Conservation (phyloP, 2,329 filamentous ascomycete species). For the Ambrosiella xylebori region DNA sequence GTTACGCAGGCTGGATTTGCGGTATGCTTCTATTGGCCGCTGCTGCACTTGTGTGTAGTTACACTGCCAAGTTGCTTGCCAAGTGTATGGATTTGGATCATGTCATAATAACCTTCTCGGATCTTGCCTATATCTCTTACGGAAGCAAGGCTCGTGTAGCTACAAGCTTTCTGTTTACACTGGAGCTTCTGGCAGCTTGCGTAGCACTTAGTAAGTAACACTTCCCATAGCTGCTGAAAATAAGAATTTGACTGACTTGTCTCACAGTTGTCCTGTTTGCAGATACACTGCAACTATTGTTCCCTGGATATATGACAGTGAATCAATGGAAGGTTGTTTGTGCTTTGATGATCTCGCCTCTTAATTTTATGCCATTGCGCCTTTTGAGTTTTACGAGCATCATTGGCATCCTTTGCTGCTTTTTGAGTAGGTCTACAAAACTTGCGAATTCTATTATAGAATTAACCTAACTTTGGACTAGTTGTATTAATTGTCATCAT, state of each 20-base stretch:
- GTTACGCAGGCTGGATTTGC: conserved; percentile 74
- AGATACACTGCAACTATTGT: conserved; percentile 65
- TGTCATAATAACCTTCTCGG: conserved; percentile 81
- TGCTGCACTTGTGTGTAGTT: conserved; percentile 59
- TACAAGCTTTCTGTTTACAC: conserved; percentile 69
- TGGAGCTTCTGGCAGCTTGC: conserved; percentile 75
- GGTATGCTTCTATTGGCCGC: conserved; percentile 59
- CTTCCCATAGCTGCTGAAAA: not conserved
- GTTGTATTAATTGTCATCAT: conserved; percentile 70
- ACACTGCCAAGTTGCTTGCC: conserved; percentile 71
- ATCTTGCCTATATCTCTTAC: conserved; percentile 81
- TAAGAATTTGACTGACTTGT: not conserved
- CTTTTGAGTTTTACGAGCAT: conserved; percentile 81
- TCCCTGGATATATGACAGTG: conserved; percentile 49
- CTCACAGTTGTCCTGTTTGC: conserved; percentile 64
- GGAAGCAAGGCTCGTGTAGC: conserved; percentile 64
- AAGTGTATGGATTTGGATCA: conserved; percentile 78
- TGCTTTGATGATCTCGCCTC: conserved; percentile 56
- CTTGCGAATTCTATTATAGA: not conserved
- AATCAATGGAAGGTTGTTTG: conserved; percentile 75
- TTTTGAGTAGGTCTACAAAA: conserved; percentile 50
- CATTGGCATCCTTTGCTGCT: conserved; percentile 77
- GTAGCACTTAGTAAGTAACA: conserved; percentile 44
- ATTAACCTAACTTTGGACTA: conserved; percentile 19
- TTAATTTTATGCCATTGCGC: conserved; percentile 71